Conservation (phyloP, 1,284 basidiomycete genomes). For the Microbotryum saponariae region DNA sequence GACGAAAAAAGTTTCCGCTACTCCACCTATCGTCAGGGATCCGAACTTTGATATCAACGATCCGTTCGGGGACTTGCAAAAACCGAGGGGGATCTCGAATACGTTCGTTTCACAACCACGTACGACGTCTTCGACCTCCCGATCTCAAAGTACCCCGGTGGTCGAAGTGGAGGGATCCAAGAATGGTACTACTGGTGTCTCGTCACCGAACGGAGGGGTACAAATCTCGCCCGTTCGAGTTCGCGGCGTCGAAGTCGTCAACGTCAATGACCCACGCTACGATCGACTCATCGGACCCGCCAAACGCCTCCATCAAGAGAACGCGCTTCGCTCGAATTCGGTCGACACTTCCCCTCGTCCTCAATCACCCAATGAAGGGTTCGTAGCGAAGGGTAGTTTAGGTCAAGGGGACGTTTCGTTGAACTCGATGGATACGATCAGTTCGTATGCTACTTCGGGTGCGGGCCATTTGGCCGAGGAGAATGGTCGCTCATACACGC, state of each 20-base stretch:
- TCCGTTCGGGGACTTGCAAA: constrained; percentile 4
- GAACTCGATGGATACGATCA: constrained; percentile 18
- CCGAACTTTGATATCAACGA: constrained; percentile 20
- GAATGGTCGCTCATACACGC: neutral
- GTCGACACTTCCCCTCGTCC: no score
- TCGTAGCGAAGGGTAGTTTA: neutral
- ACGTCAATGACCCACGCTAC: constrained; percentile 30
- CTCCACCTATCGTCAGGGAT: constrained; percentile 58
- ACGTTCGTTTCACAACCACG: no score
- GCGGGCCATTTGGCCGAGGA: neutral
- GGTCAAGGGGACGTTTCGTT: constrained; percentile 15
- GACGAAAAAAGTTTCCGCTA: constrained; percentile 57
- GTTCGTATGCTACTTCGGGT: constrained; percentile 2
- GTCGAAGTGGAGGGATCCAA: no score
- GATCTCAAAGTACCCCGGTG: no score
- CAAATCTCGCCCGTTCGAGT: constrained; percentile 4
- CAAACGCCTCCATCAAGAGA: no score
- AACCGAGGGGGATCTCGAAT: neutral
- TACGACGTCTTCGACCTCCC: no score
- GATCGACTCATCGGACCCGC: constrained; percentile 22
- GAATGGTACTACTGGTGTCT: no score
- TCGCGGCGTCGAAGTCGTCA: constrained; percentile 28
- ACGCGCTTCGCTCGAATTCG: no score
- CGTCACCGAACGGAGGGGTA: no score
- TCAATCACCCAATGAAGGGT: neutral